phyloP scores from a whole-genome alignment of 257 asterid genomes.

The Ligustrum vulgare region DNA sequence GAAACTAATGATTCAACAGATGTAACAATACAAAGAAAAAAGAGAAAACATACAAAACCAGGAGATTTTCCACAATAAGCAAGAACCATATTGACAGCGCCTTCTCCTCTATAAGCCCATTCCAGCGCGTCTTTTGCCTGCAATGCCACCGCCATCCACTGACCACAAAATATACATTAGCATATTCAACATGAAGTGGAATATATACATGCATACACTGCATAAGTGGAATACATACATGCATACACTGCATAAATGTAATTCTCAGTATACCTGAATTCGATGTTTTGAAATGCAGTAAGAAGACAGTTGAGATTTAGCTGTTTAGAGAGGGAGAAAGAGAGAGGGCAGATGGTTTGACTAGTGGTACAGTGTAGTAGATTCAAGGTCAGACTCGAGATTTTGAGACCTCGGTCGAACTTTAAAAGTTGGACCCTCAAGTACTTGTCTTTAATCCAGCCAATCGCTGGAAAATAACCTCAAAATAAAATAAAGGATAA shows the following conservation, averaged over 20 bases:
- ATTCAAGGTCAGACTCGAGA: too few species aligned
- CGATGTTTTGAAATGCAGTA: too few species aligned
- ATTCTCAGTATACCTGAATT: not conserved
- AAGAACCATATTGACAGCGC: constrained; percentile 84
- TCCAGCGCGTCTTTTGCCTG: constrained; percentile 66
- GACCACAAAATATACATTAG: constrained; percentile 16
- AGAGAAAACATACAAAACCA: constrained; percentile 45
- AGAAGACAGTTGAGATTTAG: not conserved
- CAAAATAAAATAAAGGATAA: too few species aligned
- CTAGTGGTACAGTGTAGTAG: not conserved
- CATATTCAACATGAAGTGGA: not conserved
- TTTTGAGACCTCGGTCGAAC: too few species aligned
- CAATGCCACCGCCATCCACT: constrained; percentile 67
- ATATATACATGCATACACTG: not conserved
- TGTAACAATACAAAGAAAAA: not conserved
- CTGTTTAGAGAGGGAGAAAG: not conserved
- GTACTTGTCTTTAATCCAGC: too few species aligned
- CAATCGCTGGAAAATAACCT: too few species aligned
- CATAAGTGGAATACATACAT: too few species aligned
- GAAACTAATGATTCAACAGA: not conserved
- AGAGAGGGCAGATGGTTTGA: too few species aligned
- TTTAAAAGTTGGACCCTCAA: too few species aligned
- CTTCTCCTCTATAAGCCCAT: constrained; percentile 95
- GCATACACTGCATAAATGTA: not conserved
- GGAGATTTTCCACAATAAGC: constrained; percentile 74